phyloP scores from a whole-genome alignment of 192 early-diverging fungal species.

The Mortierella hygrophila region DNA sequence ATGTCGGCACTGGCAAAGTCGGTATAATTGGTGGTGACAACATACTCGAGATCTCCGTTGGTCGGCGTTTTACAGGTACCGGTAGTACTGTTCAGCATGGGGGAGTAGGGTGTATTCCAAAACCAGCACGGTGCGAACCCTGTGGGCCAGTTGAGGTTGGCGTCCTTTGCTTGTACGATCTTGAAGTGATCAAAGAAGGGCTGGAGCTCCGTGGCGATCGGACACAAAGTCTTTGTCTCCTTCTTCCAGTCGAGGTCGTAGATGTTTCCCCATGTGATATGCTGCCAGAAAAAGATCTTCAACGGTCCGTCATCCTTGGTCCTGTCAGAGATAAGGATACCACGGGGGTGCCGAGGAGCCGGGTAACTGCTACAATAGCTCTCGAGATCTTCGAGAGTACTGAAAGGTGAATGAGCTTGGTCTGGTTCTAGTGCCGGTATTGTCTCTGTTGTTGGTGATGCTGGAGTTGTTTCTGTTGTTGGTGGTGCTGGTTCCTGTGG shows the following conservation, averaged over 20 bases:
- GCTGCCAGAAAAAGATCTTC: slow-evolving; percentile 19
- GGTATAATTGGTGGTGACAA: slow-evolving; percentile 19
- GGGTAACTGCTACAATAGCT: not conserved
- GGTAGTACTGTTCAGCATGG: not conserved
- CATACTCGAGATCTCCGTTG: not conserved
- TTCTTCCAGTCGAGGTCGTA: slow-evolving; percentile 1
- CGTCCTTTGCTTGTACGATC: not conserved
- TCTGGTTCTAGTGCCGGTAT: not conserved
- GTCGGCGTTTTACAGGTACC: not conserved
- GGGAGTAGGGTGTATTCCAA: not conserved
- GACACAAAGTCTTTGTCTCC: slow-evolving; percentile 14
- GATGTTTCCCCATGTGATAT: not conserved
- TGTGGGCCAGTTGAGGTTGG: not conserved
- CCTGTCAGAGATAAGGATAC: not conserved
- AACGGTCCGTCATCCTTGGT: not conserved
- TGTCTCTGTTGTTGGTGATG: not conserved
- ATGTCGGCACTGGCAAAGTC: slow-evolving; percentile 27
- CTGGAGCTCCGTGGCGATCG: slow-evolving; percentile 18
- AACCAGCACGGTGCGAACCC: slow-evolving; percentile 26
- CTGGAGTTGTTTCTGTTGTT: not conserved
- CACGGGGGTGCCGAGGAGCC: not conserved
- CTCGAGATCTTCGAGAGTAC: not conserved
- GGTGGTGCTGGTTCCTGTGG: not conserved
- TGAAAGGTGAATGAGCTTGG: not conserved
- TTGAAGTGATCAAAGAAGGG: slow-evolving; percentile 16